Percentiles rank a stretch among this genome's conserved stretches.
Conservation (phyloP, 345 rosid species). For the Jatropha curcas region DNA sequence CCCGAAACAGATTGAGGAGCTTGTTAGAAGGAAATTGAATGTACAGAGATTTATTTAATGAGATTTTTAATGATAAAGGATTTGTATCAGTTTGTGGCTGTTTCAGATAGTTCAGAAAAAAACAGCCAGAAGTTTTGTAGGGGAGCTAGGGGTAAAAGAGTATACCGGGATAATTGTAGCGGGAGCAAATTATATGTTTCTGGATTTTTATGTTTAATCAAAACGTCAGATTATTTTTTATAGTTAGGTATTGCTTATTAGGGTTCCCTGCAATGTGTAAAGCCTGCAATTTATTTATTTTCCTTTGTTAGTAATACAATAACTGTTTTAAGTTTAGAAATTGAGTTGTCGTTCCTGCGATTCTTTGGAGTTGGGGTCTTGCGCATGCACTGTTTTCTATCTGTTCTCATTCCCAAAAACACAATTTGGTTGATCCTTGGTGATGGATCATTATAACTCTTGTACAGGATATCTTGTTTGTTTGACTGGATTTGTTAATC, state of each 20-base stretch:
- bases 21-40: constrained; percentile 63
- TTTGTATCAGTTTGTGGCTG: constrained; percentile 44
- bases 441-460: no score
- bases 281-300: no score
- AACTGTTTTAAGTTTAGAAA: no score
- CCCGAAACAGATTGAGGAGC: constrained; percentile 50
- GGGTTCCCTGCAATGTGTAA: neutral
- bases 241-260: no score
- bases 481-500: neutral
- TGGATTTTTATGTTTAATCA: neutral
- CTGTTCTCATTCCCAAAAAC: no score
- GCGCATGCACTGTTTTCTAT: no score
- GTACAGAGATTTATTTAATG: constrained; percentile 19
- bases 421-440: no score
- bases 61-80: constrained; percentile 8
- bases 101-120: constrained; percentile 41
- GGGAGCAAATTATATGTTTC: constrained; percentile 1
- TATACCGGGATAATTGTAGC: neutral
- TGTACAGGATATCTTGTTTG: neutral
- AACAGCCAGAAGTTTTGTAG: constrained; percentile 56
- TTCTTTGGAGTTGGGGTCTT: no score
- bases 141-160: constrained; percentile 28
- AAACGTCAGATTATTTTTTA: neutral
- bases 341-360: no score
- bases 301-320: no score